Base-by-base conservation (phyloP, 352 stramenopile species). In the Phytopythium vexans region DNA sequence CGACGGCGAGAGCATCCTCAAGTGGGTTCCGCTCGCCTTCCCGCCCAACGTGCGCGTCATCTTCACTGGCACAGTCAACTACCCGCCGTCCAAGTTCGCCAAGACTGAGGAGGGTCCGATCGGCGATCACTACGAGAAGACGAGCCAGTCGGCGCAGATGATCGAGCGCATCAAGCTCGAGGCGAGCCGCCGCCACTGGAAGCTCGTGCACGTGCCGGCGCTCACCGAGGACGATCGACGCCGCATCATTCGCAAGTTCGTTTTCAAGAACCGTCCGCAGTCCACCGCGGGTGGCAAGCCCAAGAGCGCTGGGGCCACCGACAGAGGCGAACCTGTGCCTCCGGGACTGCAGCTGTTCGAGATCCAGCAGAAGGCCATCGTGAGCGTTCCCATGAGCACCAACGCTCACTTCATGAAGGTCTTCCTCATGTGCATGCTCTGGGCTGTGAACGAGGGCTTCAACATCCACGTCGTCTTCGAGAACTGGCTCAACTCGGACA, bases 21-120 rank as follows among this genome's bases (percentile, higher is more conserved):
- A 95, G 55, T 98, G 89, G 89, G 66, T 98, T 7, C 89, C 92
- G 14, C 67, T 95, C 5, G 71, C 68, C 15, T 94, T 97, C 46
- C 89, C 89, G 27, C 64, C 86, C 3, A 97, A 97, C 56, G 84
- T 96, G 11, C 78, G 87, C 31, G 69, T 97, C 47, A 89, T 97
- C 38, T 85, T 96, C 49, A 80, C 85, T 0, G 82, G 69, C 15
- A 90, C 81, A 33, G 63, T 77, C 32, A 82, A 69, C 49, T 78
- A 73, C 31, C 67, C 74, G 3, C 60, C 64, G 40, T 68, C 71
- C 21, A 83, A 79, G 43, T 66, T 85, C 49, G 56, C 73, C 36
- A 55, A 44, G 16, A 41, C 61, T 31, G 58, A 74, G 16, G 38
- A 42, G 6, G 41, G 42, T 10, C 36, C 62, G 14, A 63, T 68